Evolutionary conservation across 805 yeast genomes (phyloP), one percentile per base, ranked within the genome.

Genomic region (Myxozyma geophila): DNA sequence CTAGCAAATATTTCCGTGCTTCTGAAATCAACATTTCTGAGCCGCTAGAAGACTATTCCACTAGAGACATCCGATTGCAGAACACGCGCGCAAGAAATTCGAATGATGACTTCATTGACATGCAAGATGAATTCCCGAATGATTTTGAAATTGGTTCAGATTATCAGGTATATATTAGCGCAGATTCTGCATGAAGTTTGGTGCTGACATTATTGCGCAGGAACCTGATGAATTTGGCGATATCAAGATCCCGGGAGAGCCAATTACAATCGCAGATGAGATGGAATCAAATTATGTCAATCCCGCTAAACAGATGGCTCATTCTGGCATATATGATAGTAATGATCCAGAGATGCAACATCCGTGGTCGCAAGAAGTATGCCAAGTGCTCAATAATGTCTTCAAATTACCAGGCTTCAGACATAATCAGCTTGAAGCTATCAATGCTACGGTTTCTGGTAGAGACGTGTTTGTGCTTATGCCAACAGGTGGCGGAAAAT

Each of bases 401-500:
- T 95, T 95, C 77, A 83, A 85, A 39, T 75, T 95, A 40, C 72
- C 77, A 3, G 80, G 82, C 1, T 95, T 95, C 75, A 81, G 99
- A 61, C 83, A 86, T 5, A 89, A 93, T 74, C 99, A 95, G 73
- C 76, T 88, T 43, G 95, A 90, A 59, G 98, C 98, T 0, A 84
- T 95, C 6, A 85, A 87, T 70, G 87, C 96, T 1, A 87, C 82
- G 1, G 90, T 37, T 72, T 87, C 82, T 5, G 97, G 97, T 0
- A 81, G 83, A 50, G 99, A 95, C 74, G 96, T 90, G 0, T 91
- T 95, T 77, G 98, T 95, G 1, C 79, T 95, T 70, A 93, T 95
- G 97, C 99, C 99, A 0, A 95, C 99, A 0, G 99, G 99, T 44
- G 99, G 99, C 56, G 99, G 99, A 56, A 95, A 95, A 74, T 92